A percentile compares a stretch with the other conserved stretches of the same genome.
Conservation (phyloP, 169 alveolate species). For the Perkinsus olseni region DNA sequence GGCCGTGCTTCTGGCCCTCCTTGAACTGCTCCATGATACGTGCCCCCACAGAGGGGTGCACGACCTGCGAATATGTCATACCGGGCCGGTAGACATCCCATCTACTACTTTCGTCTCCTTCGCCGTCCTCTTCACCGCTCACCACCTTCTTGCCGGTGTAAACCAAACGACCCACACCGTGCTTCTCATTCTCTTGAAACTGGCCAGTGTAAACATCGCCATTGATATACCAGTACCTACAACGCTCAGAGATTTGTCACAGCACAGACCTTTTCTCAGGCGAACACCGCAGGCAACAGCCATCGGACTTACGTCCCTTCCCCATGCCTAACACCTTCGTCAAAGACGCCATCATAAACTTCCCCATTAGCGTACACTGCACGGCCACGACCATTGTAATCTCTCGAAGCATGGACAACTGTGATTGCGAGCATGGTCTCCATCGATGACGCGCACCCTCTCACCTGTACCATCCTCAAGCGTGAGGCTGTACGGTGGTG, state of each 20-base stretch:
- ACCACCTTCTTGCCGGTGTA: neutral
- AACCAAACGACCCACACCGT: neutral
- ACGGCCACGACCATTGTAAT: conserved; percentile 59
- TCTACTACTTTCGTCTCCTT: neutral
- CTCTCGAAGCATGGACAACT: conserved; percentile 12
- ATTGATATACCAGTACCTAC: neutral
- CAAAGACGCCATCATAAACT: conserved; percentile 63
- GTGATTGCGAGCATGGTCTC: neutral
- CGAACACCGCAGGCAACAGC: neutral
- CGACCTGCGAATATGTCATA: too few relatives aligned
- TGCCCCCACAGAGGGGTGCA: neutral
- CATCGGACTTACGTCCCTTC: conserved; percentile 34
- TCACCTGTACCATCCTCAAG: neutral
- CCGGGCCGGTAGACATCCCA: neutral
- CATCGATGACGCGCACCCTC: neutral
- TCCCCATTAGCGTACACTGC: conserved; percentile 74
- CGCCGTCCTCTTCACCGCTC: neutral
- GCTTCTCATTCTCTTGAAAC: neutral
- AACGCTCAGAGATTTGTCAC: too few relatives aligned
- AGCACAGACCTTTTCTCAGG: too few relatives aligned
- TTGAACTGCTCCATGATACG: neutral
- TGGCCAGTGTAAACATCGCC: neutral
- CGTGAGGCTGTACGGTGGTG: neutral
- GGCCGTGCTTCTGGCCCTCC: neutral
- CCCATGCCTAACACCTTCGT: conserved; percentile 59